Percentiles rank a stretch among this genome's conserved stretches.
phyloP scores from a whole-genome alignment of 2,329 filamentous ascomycete species.

The Claviceps sp. region DNA sequence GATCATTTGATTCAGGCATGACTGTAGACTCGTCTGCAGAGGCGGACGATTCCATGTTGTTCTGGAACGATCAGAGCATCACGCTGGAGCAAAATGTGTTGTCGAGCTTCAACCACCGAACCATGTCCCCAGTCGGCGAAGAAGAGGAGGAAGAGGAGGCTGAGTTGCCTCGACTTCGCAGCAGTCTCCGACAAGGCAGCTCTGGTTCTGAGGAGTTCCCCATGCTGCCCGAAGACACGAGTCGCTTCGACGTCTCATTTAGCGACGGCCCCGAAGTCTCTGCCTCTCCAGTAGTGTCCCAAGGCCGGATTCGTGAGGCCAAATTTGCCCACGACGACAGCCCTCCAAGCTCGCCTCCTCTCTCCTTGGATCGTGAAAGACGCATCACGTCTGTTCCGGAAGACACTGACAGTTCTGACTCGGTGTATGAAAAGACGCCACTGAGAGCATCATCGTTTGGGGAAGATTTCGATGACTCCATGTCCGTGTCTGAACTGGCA shows the following conservation, averaged over 20 bases:
- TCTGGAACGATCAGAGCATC: neutral
- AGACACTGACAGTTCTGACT: conserved; percentile 19
- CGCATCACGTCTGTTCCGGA: conserved; percentile 25
- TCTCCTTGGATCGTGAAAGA: conserved; percentile 10
- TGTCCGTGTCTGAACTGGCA: conserved; percentile 18
- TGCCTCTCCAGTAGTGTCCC: conserved; percentile 24
- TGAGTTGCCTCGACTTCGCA: conserved; percentile 23
- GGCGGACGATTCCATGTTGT: neutral
- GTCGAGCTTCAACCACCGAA: conserved; percentile 5
- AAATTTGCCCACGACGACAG: conserved; percentile 27
- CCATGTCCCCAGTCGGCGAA: conserved; percentile 9
- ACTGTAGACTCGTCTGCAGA: neutral
- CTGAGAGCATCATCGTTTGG: conserved; percentile 30
- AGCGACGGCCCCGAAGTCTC: conserved; percentile 32
- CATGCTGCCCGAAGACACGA: conserved; percentile 23
- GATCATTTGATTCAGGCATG: conserved; percentile 1
- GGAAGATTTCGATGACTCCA: conserved; percentile 33
- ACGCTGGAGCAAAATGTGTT: conserved; percentile 6
- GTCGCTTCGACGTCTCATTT: conserved; percentile 25
- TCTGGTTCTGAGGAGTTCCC: conserved; percentile 25
- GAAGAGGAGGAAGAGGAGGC: conserved; percentile 16
- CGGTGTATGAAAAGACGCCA: conserved; percentile 23
- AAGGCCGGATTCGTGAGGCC: conserved; percentile 17
- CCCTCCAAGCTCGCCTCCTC: conserved; percentile 36
- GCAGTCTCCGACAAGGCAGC: conserved; percentile 17